Conservation (phyloP, 768 basidiomycete species). For the Calocybe gangraenosa region DNA sequence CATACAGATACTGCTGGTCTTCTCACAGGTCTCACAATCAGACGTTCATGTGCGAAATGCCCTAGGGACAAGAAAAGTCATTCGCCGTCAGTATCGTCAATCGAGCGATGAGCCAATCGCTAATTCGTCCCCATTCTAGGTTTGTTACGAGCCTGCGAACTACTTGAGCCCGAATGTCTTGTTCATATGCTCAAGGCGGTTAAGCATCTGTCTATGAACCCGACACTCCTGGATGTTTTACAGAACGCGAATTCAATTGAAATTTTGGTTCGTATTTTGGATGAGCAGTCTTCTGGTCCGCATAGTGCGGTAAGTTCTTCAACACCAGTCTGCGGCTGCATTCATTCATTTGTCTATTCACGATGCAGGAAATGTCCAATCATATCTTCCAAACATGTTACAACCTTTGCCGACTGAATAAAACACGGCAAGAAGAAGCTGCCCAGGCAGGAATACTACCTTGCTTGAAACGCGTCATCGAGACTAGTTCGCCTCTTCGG, state of each 20-base stretch:
- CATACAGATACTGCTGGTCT: conserved; percentile 83
- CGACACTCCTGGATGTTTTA: conserved; percentile 84
- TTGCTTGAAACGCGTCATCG: conserved; percentile 83
- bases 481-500: conserved; percentile 86
- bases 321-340: neutral
- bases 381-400: conserved; percentile 97
- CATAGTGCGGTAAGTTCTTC: conserved; percentile 66
- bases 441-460: conserved; percentile 95
- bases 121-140: conserved; percentile 41
- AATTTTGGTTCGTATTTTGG: conserved; percentile 80
- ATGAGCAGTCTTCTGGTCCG: conserved; percentile 72
- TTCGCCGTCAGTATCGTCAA: conserved; percentile 62
- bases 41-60: conserved; percentile 93
- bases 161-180: conserved; percentile 84
- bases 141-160: conserved; percentile 79
- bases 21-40: conserved; percentile 94
- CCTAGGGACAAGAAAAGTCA: conserved; percentile 83
- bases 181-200: conserved; percentile 90
- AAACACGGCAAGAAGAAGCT: conserved; percentile 93
- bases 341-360: conserved; percentile 8
- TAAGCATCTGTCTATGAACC: conserved; percentile 94
- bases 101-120: neutral
- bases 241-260: conserved; percentile 97
- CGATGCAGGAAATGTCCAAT: conserved; percentile 85
- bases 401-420: conserved; percentile 93